Evolutionary conservation across 139 green algal species (phyloP), one percentile per base, ranked within the genome.

Genomic region (Chlamydomonas eustigma): DNA sequence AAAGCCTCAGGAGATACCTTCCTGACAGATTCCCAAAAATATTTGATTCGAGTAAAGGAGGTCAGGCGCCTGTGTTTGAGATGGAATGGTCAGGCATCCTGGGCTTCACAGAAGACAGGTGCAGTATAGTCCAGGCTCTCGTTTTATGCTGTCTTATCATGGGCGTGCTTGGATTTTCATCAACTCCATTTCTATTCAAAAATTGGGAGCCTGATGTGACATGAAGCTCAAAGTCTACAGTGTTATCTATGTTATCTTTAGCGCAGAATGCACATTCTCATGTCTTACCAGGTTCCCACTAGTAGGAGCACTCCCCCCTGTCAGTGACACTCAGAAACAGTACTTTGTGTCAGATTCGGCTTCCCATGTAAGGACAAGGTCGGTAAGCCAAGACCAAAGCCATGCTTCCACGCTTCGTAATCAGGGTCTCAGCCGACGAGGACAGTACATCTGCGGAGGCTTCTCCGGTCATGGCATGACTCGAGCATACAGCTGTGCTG

Each of bases 381-480:
- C 44, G 22, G 22, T 58, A 12, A 58, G 44, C 12, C 44, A 58
- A 28, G 12, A 58, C 44, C 12, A 28, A 22, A 12, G n/a, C n/a
- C n/a, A n/a, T n/a, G n/a, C n/a, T n/a, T n/a, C n/a, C n/a, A n/a
- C n/a, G n/a, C n/a, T n/a, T n/a, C n/a, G n/a, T n/a, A n/a, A n/a
- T n/a, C n/a, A n/a, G n/a, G n/a, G n/a, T n/a, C n/a, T n/a, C n/a
- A n/a, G n/a, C n/a, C n/a, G n/a, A n/a, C n/a, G n/a, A 68, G 52
- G 52, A 6, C 75, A 81, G 68, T 81, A 73, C 31, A 2, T 81
- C 22, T 64, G 65, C 39, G 76, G 69, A 0, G 76, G 76, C 30
- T 81, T 81, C 76, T 64, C 31, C 51, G 76, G 76, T 22, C 76
- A 81, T 38, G 76, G 76, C 68, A 81, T 81, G 76, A 81, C 76